Evolutionary conservation across 345 rosid genomes (phyloP).

Genomic region (Arabidopsis arenosa): DNA sequence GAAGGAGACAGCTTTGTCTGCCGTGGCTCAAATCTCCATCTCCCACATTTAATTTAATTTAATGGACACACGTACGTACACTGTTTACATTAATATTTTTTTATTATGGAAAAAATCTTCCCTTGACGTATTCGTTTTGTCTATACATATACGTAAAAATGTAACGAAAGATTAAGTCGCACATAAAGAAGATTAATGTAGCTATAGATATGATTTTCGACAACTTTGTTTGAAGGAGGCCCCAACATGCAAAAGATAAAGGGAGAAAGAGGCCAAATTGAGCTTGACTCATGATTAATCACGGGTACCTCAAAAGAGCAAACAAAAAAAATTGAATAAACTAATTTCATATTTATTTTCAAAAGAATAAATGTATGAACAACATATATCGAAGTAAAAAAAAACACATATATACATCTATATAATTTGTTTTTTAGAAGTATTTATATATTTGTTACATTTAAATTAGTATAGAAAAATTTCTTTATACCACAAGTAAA

Average conservation of each 20-base stretch:
- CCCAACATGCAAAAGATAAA: constrained; percentile 48
- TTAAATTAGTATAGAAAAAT: neutral
- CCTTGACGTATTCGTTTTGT: constrained; percentile 40
- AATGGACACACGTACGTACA: constrained; percentile 42
- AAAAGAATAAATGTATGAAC: neutral
- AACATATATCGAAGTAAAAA: neutral
- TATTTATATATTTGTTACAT: neutral
- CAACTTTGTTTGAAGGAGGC: constrained; percentile 44
- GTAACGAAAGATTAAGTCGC: neutral
- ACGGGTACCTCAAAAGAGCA: constrained; percentile 50
- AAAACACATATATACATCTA: neutral
- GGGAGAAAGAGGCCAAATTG: constrained; percentile 44
- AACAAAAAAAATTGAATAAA: neutral
- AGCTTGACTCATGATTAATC: constrained; percentile 48
- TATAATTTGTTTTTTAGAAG: neutral
- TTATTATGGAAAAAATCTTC: constrained; percentile 5
- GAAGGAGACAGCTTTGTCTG: constrained; percentile 50
- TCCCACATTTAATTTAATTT: constrained; percentile 35
- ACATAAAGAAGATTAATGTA: constrained; percentile 40
- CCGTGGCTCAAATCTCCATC: constrained; percentile 47
- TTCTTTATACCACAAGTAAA: neutral
- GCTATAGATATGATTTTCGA: constrained; percentile 35
- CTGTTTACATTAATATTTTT: constrained; percentile 12
- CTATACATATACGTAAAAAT: constrained; percentile 28
- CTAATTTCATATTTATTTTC: neutral